Evolutionary conservation across 176 grass and related monocot genomes (phyloP).

Genomic region (Musa troglodytarum): DNA sequence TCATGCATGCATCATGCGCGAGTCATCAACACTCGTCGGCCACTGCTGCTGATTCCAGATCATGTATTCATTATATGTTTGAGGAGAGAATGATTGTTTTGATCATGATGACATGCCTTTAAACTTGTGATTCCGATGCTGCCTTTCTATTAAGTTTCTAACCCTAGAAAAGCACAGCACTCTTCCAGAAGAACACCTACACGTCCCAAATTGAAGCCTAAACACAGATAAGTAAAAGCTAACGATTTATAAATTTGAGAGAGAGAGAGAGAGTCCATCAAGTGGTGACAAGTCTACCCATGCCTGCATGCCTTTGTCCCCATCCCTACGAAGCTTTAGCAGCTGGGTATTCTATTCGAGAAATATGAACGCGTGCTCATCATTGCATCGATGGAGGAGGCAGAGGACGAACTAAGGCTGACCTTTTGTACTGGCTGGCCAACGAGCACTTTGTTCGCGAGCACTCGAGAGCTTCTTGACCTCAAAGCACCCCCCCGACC

Average conservation of each 20-base stretch:
- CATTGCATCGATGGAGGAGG: neutral
- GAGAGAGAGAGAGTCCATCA: no score
- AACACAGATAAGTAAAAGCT: no score
- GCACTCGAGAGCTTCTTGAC: slow-evolving; percentile 1
- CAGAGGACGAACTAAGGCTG: neutral
- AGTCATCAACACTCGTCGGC: neutral
- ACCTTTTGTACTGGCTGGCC: slow-evolving; percentile 1
- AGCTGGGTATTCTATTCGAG: neutral
- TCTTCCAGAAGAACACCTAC: no score
- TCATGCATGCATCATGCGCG: neutral
- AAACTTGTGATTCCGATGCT: neutral
- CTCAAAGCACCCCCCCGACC: neutral
- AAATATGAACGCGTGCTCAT: no score
- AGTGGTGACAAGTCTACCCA: no score
- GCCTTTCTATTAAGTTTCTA: neutral
- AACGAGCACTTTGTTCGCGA: slow-evolving; percentile 1
- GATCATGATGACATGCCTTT: neutral
- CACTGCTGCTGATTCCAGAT: no score
- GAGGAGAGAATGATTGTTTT: neutral
- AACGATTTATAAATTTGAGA: no score
- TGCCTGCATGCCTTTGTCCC: no score
- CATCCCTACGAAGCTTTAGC: no score
- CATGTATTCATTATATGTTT: no score
- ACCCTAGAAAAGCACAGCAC: neutral
- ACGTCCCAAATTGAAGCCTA: no score